Conservation (phyloP, 805 yeast genomes). For the Debaryomyces maramus region DNA sequence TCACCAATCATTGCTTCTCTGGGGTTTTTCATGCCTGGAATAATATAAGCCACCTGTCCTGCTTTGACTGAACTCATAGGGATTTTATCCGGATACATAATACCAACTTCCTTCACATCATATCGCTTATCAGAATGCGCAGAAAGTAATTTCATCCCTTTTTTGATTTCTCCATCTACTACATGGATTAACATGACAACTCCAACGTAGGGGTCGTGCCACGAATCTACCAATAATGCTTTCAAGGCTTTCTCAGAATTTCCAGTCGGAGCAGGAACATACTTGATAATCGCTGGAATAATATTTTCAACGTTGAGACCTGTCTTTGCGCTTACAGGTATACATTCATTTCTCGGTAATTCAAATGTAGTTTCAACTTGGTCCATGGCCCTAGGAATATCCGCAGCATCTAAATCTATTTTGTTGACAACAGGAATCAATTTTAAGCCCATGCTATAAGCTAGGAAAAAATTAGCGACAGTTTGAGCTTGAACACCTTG, state of each 20-base stretch:
- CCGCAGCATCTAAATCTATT: conserved; percentile 86
- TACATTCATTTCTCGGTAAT: conserved; percentile 67
- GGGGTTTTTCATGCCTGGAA: conserved; percentile 92
- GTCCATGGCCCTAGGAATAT: conserved; percentile 73
- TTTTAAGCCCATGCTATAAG: conserved; percentile 78
- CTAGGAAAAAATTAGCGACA: conserved; percentile 93
- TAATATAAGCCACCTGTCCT: conserved; percentile 92
- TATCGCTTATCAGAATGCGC: conserved; percentile 75
- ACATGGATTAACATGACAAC: conserved; percentile 82
- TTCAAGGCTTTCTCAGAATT: conserved; percentile 52
- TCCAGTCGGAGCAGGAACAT: conserved; percentile 80
- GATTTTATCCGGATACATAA: conserved; percentile 88
- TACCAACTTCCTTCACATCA: conserved; percentile 90
- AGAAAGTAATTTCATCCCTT: conserved; percentile 73
- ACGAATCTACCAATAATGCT: conserved; percentile 89
- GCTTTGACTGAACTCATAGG: conserved; percentile 66
- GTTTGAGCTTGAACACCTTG: conserved; percentile 99
- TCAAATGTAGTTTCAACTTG: conserved; percentile 88
- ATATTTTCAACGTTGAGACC: conserved; percentile 77
- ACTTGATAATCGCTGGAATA: conserved; percentile 78
- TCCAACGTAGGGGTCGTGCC: conserved; percentile 94
- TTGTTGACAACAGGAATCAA: conserved; percentile 89
- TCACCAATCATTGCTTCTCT: conserved; percentile 90
- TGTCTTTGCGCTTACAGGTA: conserved; percentile 89
- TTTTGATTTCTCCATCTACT: conserved; percentile 76